These are phyloP conservation scores for Chytriomyces hyalinus DNA, from an alignment of 192 early-diverging fungal species.

Conservation along the genomic window DNA sequence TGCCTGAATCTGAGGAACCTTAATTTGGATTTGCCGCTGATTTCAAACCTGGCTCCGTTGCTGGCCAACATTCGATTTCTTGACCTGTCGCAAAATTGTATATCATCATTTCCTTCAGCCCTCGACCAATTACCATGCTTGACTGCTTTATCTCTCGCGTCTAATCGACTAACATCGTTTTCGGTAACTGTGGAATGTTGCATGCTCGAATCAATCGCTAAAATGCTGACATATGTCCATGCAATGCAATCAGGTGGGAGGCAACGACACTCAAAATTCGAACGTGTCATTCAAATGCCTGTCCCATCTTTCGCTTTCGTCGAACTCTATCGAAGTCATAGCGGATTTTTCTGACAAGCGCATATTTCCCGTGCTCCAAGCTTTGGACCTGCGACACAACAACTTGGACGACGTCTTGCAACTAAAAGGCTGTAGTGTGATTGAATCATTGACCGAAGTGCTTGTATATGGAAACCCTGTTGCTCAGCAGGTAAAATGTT, in stretches of 20 bases:
- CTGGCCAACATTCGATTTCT: conserved; percentile 22
- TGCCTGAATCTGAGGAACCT: neutral
- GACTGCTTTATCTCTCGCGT: conserved; percentile 19
- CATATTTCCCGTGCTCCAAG: conserved; percentile 34
- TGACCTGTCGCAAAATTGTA: conserved; percentile 40
- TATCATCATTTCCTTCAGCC: conserved; percentile 30
- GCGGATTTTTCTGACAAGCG: conserved; percentile 38
- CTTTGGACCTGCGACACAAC: conserved; percentile 46
- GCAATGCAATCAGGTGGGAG: neutral
- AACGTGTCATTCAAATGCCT: conserved; percentile 4
- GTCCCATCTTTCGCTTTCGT: conserved; percentile 23
- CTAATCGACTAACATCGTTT: conserved; percentile 42
- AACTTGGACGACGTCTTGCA: conserved; percentile 55
- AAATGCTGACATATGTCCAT: neutral
- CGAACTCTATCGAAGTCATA: conserved; percentile 42
- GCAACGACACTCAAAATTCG: neutral
- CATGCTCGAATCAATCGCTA: conserved; percentile 5
- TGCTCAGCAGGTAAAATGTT: conserved; percentile 39
- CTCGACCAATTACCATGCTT: conserved; percentile 33
- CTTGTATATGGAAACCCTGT: conserved; percentile 45
- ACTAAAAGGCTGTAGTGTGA: conserved; percentile 34
- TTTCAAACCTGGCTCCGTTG: neutral
- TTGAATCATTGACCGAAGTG: conserved; percentile 43
- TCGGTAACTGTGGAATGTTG: conserved; percentile 27
- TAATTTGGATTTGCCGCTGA: neutral